Evolutionary conservation across 2,329 filamentous ascomycete species (phyloP).

Genomic region (Cercospora sp.): DNA sequence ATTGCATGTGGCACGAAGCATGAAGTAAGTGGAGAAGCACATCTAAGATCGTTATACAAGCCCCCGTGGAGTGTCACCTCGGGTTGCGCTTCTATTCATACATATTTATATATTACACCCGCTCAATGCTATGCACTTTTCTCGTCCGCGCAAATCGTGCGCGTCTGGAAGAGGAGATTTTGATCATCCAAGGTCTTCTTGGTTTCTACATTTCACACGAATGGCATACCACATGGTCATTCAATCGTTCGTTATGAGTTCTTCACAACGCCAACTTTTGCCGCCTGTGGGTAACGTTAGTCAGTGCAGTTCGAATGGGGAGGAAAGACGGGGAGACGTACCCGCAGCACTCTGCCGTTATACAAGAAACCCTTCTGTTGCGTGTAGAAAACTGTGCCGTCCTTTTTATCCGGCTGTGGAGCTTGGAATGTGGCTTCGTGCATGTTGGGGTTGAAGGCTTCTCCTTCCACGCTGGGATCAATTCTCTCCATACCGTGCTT

Average conservation of each 20-base stretch:
- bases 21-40: not conserved
- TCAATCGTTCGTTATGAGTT: conserved; percentile 53
- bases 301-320: not conserved
- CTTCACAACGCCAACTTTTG: conserved; percentile 96
- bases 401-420: conserved; percentile 81
- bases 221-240: not conserved
- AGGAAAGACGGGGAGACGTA: conserved; percentile 31
- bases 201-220: not conserved
- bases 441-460: conserved; percentile 93
- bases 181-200: not conserved
- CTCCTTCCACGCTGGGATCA: conserved; percentile 67
- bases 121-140: conserved; percentile 1
- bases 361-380: conserved; percentile 96
- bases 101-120: not conserved
- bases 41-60: not conserved
- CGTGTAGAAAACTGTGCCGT: conserved; percentile 85
- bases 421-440: conserved; percentile 97
- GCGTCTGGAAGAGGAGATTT: conserved; percentile 1
- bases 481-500: conserved; percentile 94
- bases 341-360: conserved; percentile 82
- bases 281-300: conserved; percentile 54
- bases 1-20: not conserved
- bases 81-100: not conserved
- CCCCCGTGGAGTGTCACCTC: not conserved
- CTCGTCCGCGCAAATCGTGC: not conserved